Evolutionary conservation across 345 rosid genomes (phyloP).

Genomic region (Heritiera littoralis): DNA sequence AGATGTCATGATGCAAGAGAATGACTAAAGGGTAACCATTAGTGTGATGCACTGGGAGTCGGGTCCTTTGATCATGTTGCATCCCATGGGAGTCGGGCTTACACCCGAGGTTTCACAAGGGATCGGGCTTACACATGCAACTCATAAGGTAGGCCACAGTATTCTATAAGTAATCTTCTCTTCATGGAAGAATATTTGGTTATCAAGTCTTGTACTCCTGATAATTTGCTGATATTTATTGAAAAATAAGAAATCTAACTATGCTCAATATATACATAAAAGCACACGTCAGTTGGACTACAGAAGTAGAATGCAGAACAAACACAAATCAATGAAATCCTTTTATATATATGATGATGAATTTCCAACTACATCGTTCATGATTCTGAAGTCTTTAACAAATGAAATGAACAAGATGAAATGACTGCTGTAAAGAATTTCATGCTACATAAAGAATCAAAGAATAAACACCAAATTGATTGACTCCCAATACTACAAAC

Average conservation of each 20-base stretch:
- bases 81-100: background rate
- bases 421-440: conserved; percentile 14
- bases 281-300: no score
- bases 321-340: conserved; percentile 3
- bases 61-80: background rate
- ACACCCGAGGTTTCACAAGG: no score
- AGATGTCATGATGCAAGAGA: no score
- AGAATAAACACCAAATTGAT: conserved; percentile 16
- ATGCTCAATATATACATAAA: no score
- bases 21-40: no score
- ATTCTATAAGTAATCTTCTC: no score
- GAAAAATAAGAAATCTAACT: no score
- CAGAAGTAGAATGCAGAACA: background rate
- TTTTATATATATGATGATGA: background rate
- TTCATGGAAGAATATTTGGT: no score
- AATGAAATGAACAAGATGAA: conserved; percentile 20
- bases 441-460: conserved; percentile 22
- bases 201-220: no score
- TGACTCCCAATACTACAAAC: conserved; percentile 8
- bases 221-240: no score
- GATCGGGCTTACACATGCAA: background rate
- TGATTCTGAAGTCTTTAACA: background rate
- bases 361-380: conserved; percentile 4
- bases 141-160: background rate
- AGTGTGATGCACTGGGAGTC: no score